Percentiles rank a stretch among this genome's conserved stretches.
These are phyloP conservation scores for Aciculosporium take DNA, from an alignment of 2,329 filamentous ascomycete genomes.

Conservation along the genomic window DNA sequence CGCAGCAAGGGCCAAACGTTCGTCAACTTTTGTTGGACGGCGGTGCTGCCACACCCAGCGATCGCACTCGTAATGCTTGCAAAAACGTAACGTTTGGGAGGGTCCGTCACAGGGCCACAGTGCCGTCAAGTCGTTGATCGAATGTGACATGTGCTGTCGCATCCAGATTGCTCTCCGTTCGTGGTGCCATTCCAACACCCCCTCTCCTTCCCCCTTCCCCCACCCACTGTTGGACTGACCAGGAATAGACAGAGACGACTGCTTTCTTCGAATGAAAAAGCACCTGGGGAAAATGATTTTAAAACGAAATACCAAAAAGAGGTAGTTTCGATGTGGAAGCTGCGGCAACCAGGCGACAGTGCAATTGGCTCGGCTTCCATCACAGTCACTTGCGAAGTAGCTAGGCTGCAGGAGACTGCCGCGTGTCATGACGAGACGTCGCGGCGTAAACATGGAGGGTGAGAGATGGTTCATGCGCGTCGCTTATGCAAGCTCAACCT, in stretches of 20 bases:
- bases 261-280: background rate
- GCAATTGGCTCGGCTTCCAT: background rate
- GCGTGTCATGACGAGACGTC: too few relatives aligned
- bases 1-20: background rate
- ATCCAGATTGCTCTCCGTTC: background rate
- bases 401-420: too few relatives aligned
- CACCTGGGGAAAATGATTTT: background rate
- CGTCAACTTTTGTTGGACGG: background rate
- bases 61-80: constrained; percentile 2
- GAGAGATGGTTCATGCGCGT: constrained; percentile 2
- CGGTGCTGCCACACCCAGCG: background rate
- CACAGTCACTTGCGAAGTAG: background rate
- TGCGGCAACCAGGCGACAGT: background rate
- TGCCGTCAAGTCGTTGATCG: background rate
- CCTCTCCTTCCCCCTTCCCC: background rate
- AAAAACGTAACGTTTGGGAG: background rate
- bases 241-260: background rate
- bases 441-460: background rate
- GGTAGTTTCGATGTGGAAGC: background rate
- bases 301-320: too few relatives aligned
- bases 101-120: constrained; percentile 1
- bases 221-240: too few relatives aligned
- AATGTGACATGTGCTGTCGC: constrained; percentile 1
- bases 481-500: background rate
- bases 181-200: background rate